Percentiles rank a stretch among this genome's conserved stretches.
Evolutionary conservation across 2,329 filamentous ascomycete genomes (phyloP).

Genomic region (Aspergillus sp.): DNA sequence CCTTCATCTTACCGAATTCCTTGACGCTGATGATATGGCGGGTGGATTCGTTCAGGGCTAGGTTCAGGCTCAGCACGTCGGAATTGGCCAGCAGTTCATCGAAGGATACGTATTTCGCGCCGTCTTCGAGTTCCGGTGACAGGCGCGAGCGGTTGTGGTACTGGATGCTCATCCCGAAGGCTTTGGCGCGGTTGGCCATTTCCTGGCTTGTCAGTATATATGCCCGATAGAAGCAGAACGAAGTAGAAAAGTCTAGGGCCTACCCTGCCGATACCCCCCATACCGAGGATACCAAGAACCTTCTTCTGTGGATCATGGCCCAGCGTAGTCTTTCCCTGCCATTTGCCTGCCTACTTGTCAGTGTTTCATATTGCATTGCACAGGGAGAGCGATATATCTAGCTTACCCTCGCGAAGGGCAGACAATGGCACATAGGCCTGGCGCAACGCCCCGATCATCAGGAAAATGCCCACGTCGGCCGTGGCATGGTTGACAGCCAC

Average conservation of each 20-base stretch:
- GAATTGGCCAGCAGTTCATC: slow-evolving; percentile 39
- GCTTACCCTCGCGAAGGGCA: slow-evolving; percentile 34
- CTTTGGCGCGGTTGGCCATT: slow-evolving; percentile 37
- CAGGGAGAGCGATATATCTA: not conserved
- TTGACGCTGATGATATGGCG: slow-evolving; percentile 39
- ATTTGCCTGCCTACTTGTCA: slow-evolving; percentile 23
- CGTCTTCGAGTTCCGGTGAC: slow-evolving; percentile 32
- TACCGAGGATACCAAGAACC: slow-evolving; percentile 39
- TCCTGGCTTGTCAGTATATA: slow-evolving; percentile 24
- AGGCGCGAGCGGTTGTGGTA: slow-evolving; percentile 41
- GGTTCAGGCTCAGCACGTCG: slow-evolving; percentile 41
- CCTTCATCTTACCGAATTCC: slow-evolving; percentile 41
- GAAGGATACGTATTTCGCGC: slow-evolving; percentile 39
- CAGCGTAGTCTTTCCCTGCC: slow-evolving; percentile 34
- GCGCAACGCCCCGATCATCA: slow-evolving; percentile 41
- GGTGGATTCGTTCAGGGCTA: slow-evolving; percentile 38
- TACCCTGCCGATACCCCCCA: slow-evolving; percentile 43
- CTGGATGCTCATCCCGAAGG: slow-evolving; percentile 41
- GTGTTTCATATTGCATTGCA: not conserved
- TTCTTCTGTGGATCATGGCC: slow-evolving; percentile 42
- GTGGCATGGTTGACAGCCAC: slow-evolving; percentile 42
- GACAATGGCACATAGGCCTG: slow-evolving; percentile 36
- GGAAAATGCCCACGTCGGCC: slow-evolving; percentile 40
- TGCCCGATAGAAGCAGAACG: not conserved
- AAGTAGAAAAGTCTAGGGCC: slow-evolving; percentile 4